phyloP scores from a whole-genome alignment of 164 flowering plant species.

The Nymphaea colorata region DNA sequence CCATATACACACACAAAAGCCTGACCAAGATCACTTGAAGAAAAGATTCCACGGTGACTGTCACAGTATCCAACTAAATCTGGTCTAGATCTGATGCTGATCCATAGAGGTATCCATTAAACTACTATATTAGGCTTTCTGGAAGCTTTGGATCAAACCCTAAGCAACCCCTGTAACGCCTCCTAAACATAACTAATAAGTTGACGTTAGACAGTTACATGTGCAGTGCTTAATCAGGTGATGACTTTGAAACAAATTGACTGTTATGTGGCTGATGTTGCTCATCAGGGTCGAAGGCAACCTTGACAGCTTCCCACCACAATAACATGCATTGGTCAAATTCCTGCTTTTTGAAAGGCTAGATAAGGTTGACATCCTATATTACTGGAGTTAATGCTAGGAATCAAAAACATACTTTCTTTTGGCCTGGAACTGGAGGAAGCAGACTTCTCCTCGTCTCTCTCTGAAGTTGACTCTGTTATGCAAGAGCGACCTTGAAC shows the following conservation, averaged over 20 bases:
- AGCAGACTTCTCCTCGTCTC: slow-evolving; percentile 37
- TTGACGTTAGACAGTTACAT: too few species aligned
- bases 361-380: background rate
- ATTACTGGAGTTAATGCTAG: background rate
- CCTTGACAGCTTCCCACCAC: background rate
- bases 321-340: background rate
- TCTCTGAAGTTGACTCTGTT: slow-evolving; percentile 11
- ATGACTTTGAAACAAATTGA: background rate
- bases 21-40: too few species aligned
- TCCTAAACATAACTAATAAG: too few species aligned
- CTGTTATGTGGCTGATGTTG: background rate
- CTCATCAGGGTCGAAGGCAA: background rate
- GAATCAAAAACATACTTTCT: slow-evolving; percentile 37
- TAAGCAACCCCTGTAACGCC: too few species aligned
- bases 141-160: too few species aligned
- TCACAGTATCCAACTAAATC: too few species aligned
- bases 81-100: too few species aligned
- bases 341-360: background rate
- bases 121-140: too few species aligned
- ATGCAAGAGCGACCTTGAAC: slow-evolving; percentile 6
- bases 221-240: background rate
- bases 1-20: too few species aligned
- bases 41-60: too few species aligned
- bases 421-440: slow-evolving; percentile 53
- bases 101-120: too few species aligned